Evolutionary conservation across 2,329 filamentous ascomycete species (phyloP), one percentile per base, ranked within the genome.

Genomic region (Didymella sp.): DNA sequence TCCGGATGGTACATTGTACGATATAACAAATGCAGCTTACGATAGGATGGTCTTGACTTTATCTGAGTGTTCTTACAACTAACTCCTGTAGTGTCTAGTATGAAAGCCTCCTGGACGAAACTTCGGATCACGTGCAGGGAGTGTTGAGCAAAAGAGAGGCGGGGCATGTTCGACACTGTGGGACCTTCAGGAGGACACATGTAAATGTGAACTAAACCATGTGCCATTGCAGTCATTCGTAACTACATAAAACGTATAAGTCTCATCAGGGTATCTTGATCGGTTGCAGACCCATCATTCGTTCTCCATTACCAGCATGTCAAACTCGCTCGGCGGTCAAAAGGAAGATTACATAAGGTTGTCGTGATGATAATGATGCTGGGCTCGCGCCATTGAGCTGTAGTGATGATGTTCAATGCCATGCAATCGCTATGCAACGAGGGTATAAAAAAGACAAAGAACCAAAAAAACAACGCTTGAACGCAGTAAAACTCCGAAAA

Each of bases 241-340:
- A 42, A 37, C 47, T 51, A 56, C 53, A 51, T 51, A 51, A 42
- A 56, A 45, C 33, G 25, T 53, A 42, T 40, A n/a, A 42, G 15
- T 40, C 37, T 56, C 53, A 47, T 56, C 28, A 51, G 53, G 53
- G 53, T 56, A 56, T 56, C 53, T 56, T 33, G 42, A 37, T 21
- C 17, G 17, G 45, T 30, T 13, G 15, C 33, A 33, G 41, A 35
- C 41, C 35, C 47, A 40, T 38, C 31, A 22, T 19, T 47, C 70
- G 68, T 65, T n/a, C n/a, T n/a, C 62, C 69, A 73, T 73, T 66
- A 59, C 73, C 73, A 72, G 72, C 64, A 74, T 73, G 67, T 65
- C 35, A 27, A 54, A 37, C 15, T 51, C 47, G 61, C 66, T 69
- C 62, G 42, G 43, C 43, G 45, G 33, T 33, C 45, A 37, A 55